Percentiles rank a stretch among this genome's conserved stretches.
Conservation (phyloP, 352 stramenopile species). For the Globisporangium carolinianum region DNA sequence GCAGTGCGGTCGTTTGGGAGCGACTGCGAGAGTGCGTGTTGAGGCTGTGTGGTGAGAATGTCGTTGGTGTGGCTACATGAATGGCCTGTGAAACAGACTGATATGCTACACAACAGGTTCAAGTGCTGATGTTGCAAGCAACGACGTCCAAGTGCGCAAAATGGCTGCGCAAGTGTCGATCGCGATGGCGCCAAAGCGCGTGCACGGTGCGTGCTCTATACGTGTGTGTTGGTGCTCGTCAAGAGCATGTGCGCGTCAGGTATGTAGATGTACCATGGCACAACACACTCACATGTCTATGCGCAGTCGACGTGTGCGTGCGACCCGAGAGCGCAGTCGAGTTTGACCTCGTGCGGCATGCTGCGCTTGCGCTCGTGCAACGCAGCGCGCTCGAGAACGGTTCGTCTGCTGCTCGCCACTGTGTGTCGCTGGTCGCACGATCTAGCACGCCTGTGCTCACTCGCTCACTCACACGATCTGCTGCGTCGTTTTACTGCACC, state of each 20-base stretch:
- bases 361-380: conserved; percentile 1
- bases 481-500: background rate
- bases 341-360: conserved; percentile 25
- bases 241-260: too few species aligned
- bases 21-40: background rate
- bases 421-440: too few species aligned
- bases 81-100: background rate
- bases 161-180: too few species aligned
- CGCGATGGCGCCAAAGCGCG: background rate
- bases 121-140: too few species aligned
- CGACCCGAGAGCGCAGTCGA: conserved; percentile 38
- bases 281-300: too few species aligned
- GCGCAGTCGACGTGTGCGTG: conserved; percentile 50
- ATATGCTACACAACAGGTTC: background rate
- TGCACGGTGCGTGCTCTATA: background rate
- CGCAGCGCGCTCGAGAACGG: background rate
- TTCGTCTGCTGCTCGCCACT: background rate
- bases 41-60: background rate
- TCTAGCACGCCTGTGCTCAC: too few species aligned
- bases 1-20: too few species aligned
- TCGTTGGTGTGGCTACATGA: background rate
- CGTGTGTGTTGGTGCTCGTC: too few species aligned
- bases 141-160: too few species aligned
- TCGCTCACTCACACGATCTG: too few species aligned
- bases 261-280: too few species aligned